phyloP scores from a whole-genome alignment of 225 moss, liverwort and hornwort species.

The Bryum argenteum region DNA sequence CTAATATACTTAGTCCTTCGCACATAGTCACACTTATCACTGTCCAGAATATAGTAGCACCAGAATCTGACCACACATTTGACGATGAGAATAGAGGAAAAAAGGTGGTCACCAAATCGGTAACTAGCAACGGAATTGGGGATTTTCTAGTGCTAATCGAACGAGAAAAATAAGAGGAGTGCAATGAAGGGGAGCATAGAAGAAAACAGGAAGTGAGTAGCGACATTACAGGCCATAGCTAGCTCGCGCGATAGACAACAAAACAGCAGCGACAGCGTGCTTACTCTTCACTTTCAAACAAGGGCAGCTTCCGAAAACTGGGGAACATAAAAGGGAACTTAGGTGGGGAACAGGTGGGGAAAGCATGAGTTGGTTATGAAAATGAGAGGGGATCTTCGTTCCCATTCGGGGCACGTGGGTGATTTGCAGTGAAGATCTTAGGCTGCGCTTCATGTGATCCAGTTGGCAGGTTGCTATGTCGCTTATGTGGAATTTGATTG shows the following conservation, averaged over 20 bases:
- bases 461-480: background rate
- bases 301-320: too few relatives aligned
- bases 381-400: background rate
- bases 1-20: background rate
- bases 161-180: background rate
- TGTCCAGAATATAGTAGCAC: background rate
- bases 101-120: background rate
- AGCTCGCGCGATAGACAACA: slow-evolving; percentile 8
- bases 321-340: slow-evolving; percentile 13
- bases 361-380: background rate
- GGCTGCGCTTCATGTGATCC: slow-evolving; percentile 1
- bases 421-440: background rate
- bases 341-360: background rate
- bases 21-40: background rate
- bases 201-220: background rate
- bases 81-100: slow-evolving; percentile 10
- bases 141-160: background rate
- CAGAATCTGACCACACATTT: background rate
- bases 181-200: background rate
- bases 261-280: background rate
- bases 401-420: background rate
- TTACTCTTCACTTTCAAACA: background rate
- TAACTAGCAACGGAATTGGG: slow-evolving; percentile 13
- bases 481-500: too few relatives aligned
- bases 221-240: slow-evolving; percentile 48